Evolutionary conservation across 2,329 filamentous ascomycete genomes (phyloP), one percentile per base, ranked within the genome.

Genomic region (Fusarium secorum): DNA sequence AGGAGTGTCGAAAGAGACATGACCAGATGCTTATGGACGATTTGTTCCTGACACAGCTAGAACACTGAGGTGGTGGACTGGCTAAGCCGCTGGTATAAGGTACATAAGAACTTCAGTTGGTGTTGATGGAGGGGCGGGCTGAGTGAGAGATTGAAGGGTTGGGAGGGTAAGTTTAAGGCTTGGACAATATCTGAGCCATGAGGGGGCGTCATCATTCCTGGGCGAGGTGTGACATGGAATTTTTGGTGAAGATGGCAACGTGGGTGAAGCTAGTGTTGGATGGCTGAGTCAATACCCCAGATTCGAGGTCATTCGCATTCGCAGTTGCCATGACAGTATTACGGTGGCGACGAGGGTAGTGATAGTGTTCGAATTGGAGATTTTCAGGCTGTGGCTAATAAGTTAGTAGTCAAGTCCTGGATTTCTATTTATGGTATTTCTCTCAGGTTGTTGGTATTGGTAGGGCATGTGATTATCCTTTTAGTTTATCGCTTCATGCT

Each of bases 101-200:
- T 71, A 69, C 48, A 38, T 17, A 17, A 38, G 33, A 26, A 26
- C 32, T 15, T 26, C 18, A 38, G 68, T 66, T 69, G 32, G 46
- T 38, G 26, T 55, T 33, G 32, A 56, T 51, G 52, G 60, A 51
- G 60, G 36, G 52, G 52, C 28, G 49, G 60, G 39, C 52, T 60
- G 63, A 64, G n/a, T 59, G 52, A 41, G 38, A 49, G 44, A 45
- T 45, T 42, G 45, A 46, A 64, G 42, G 30, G n/a, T 32, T 61
- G 36, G 64, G 55, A 48, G 64, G 58, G 68, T 55, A 64, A 54
- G 59, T 70, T 66, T 42, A 35, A 39, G 58, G 54, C 63, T 62
- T 67, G 42, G 51, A 24, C 56, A 62, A 49, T 55, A 49, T 51
- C 38, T 67, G 28, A 49, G 48, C 28, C 42, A 30, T 18, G 22